Evolutionary conservation across 2,329 filamentous ascomycete species (phyloP).

Genomic region (Colletotrichum endophyticum): DNA sequence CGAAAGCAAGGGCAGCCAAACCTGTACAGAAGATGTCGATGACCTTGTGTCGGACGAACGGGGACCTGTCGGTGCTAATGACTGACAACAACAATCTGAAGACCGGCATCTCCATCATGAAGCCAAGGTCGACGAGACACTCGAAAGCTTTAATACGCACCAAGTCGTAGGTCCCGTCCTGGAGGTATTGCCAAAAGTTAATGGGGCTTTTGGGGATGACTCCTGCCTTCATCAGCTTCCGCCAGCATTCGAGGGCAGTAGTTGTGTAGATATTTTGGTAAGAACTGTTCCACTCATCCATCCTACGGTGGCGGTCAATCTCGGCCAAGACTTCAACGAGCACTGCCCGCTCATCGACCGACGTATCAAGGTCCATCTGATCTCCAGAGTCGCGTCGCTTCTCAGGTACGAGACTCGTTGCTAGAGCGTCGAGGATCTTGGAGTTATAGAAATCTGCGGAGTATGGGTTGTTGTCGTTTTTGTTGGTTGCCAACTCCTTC

Average conservation of each 20-base stretch:
- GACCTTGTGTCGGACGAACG: conserved; percentile 64
- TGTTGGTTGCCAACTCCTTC: conserved; percentile 90
- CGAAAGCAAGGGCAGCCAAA: conserved; percentile 68
- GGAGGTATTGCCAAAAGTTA: conserved; percentile 68
- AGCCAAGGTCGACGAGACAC: conserved; percentile 66
- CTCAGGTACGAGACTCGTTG: conserved; percentile 61
- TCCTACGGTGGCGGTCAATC: conserved; percentile 69
- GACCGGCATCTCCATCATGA: conserved; percentile 59
- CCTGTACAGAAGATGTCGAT: conserved; percentile 65
- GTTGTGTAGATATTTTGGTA: conserved; percentile 72
- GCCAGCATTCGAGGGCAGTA: conserved; percentile 66
- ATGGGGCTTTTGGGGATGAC: conserved; percentile 59
- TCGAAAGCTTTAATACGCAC: conserved; percentile 72
- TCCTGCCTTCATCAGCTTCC: conserved; percentile 66
- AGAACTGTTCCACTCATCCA: conserved; percentile 72
- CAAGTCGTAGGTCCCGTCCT: conserved; percentile 66
- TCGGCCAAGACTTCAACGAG: conserved; percentile 62
- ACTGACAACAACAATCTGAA: conserved; percentile 62
- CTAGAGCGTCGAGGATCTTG: conserved; percentile 70
- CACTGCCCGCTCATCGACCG: conserved; percentile 49
- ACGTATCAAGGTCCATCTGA: conserved; percentile 40
- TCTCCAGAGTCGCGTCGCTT: conserved; percentile 39
- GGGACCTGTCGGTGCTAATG: conserved; percentile 67
- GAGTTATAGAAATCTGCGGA: conserved; percentile 92
- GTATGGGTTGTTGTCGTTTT: conserved; percentile 88